Percentiles rank a stretch among this genome's conserved stretches.
These are phyloP conservation scores for Penicillium longicatenatum DNA, from an alignment of 495 filamentous ascomycete species.

Conservation along the genomic window DNA sequence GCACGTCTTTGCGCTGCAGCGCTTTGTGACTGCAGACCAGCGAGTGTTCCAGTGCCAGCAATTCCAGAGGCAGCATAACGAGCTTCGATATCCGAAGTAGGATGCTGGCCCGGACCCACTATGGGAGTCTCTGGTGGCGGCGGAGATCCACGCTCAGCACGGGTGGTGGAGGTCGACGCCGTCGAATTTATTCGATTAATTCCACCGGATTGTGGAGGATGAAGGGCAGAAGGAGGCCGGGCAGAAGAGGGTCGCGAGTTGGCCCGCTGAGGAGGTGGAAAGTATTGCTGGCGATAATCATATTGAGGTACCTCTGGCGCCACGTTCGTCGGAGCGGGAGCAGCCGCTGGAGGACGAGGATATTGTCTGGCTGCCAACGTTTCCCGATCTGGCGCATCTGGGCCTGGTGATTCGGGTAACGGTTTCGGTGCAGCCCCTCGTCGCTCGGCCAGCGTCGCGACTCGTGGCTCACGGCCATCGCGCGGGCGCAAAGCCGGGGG, in stretches of 20 bases:
- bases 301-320: slow-evolving; percentile 34
- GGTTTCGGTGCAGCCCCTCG: slow-evolving; percentile 72
- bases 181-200: slow-evolving; percentile 84
- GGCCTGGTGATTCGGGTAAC: slow-evolving; percentile 69
- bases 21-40: slow-evolving; percentile 76
- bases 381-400: slow-evolving; percentile 69
- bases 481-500: slow-evolving; percentile 49
- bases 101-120: slow-evolving; percentile 66
- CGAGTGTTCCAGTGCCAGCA: slow-evolving; percentile 78
- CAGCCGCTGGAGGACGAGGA: slow-evolving; percentile 31
- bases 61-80: slow-evolving; percentile 88
- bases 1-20: slow-evolving; percentile 77
- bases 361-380: slow-evolving; percentile 57
- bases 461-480: slow-evolving; percentile 46
- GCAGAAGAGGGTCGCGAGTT: slow-evolving; percentile 30
- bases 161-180: slow-evolving; percentile 89
- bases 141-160: slow-evolving; percentile 88
- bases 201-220: slow-evolving; percentile 45
- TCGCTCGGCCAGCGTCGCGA: slow-evolving; percentile 64
- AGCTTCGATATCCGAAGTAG: slow-evolving; percentile 81
- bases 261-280: slow-evolving; percentile 55
- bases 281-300: slow-evolving; percentile 68
- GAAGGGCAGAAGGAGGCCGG: slow-evolving; percentile 36
- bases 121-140: slow-evolving; percentile 96
- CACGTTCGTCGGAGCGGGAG: slow-evolving; percentile 20